phyloP scores from a whole-genome alignment of 1,139 yeast species.

The Yarrowia galli region DNA sequence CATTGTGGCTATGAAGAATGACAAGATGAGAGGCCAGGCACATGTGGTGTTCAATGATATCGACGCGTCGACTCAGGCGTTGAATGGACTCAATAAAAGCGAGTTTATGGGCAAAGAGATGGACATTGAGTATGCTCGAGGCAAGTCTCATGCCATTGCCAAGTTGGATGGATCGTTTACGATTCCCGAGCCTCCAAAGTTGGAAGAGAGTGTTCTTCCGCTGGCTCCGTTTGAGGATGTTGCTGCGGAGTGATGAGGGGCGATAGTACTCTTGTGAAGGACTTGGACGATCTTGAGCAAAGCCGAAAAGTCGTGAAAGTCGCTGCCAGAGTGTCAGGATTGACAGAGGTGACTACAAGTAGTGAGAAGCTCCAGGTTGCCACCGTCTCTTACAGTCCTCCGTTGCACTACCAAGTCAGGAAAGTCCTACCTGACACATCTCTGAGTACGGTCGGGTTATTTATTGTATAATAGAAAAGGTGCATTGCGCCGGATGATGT shows the following conservation, averaged over 20 bases:
- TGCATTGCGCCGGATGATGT: neutral
- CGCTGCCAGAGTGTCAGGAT: too few species aligned
- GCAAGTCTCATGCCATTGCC: slow-evolving; percentile 49
- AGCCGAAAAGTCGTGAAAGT: too few species aligned
- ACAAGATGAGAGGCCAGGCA: slow-evolving; percentile 76
- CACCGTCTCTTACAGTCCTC: too few species aligned
- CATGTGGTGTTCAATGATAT: slow-evolving; percentile 64
- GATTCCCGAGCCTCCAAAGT: slow-evolving; percentile 20
- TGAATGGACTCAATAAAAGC: slow-evolving; percentile 58
- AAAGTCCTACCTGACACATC: too few species aligned
- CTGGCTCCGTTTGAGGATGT: slow-evolving; percentile 32
- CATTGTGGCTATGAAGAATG: slow-evolving; percentile 58
- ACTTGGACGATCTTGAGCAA: too few species aligned
- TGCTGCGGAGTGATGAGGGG: slow-evolving; percentile 2
- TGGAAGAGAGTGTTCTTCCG: slow-evolving; percentile 10
- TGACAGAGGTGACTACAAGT: too few species aligned
- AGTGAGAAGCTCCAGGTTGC: too few species aligned
- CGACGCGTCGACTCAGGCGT: slow-evolving; percentile 62
- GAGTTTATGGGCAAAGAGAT: slow-evolving; percentile 65
- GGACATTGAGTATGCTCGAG: slow-evolving; percentile 57
- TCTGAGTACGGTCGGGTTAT: too few species aligned
- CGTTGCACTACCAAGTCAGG: too few species aligned
- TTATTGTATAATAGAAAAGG: slow-evolving; percentile 25
- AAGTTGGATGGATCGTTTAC: slow-evolving; percentile 48
- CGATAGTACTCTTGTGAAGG: too few species aligned